Evolutionary conservation across 129 eudicot genomes (phyloP), one percentile per base, ranked within the genome.

Genomic region (Helichrysum umbraculigerum): DNA sequence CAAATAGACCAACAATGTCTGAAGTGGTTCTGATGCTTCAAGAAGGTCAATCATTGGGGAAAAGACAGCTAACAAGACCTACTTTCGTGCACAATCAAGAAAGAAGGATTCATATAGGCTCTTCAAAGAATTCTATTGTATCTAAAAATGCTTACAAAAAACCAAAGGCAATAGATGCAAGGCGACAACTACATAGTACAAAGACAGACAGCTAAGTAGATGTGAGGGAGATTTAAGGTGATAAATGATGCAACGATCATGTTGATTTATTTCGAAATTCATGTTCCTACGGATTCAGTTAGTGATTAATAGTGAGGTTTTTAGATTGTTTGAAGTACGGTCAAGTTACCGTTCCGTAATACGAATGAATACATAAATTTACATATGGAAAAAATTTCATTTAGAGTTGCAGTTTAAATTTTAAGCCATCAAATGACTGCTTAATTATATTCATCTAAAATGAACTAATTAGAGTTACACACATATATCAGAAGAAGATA

Each of bases 1-100:
- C 91, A 20, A 58, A 66, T 6, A 84, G 97, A 66, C 97, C 97
- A 42, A 80, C 86, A 22, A 88, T 91, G 97, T 83, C 90, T 1
- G 97, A 91, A 75, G 85, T 91, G 21, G 76, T 80, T 74, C 9
- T 88, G 58, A 72, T 86, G 86, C 87, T 91, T 47, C 70, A 70
- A 30, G 86, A 86, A n/a, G 85, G 83, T 21, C 79, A 62, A 20
- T 68, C 89, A 12, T 22, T 68, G 15, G 88, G 82, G 8, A 70
- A 35, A 22, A 76, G 68, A 39, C 58, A 67, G 21, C 80, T 81
- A 4, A 86, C 65, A 8, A 81, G 91, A 41, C 77, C 89, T 56
- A 61, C 77, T 2, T 79, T 79, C 14, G 72, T 72, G 8, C 58
- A 20, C 63, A 58, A 73, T 66, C 70, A 57, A 11, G 75, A 73